phyloP scores from a whole-genome alignment of 1,139 yeast species.

The Blastobotrys raffinosifermentans region DNA sequence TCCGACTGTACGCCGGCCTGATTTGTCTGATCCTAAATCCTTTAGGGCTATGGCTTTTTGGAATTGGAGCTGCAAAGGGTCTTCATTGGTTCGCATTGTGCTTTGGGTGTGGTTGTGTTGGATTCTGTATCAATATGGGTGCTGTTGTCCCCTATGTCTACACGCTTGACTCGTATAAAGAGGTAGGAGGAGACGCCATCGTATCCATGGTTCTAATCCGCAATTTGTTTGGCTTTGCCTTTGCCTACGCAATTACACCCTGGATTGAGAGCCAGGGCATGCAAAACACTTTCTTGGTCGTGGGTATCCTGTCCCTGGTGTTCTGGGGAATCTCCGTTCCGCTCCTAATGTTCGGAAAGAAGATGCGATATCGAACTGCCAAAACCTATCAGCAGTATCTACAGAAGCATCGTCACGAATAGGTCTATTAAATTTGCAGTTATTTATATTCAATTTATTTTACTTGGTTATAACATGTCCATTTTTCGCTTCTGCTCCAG shows the following conservation, averaged over 20 bases:
- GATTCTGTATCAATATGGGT: conserved; percentile 48
- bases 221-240: conserved; percentile 35
- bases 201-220: conserved; percentile 35
- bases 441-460: neutral
- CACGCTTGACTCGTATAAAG: conserved; percentile 49
- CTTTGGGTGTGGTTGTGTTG: conserved; percentile 36
- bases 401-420: too few relatives aligned
- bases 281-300: conserved; percentile 41
- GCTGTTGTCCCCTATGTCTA: conserved; percentile 51
- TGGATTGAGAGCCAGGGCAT: conserved; percentile 41
- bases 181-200: conserved; percentile 48
- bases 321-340: conserved; percentile 40
- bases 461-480: too few relatives aligned
- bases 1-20: conserved; percentile 61
- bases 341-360: conserved; percentile 32
- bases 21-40: conserved; percentile 66
- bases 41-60: conserved; percentile 67
- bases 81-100: conserved; percentile 50
- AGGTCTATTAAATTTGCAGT: too few relatives aligned
- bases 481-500: too few relatives aligned
- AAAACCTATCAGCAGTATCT: conserved; percentile 10
- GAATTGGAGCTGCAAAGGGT: conserved; percentile 63
- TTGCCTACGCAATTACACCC: conserved; percentile 45
- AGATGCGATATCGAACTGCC: conserved; percentile 14
- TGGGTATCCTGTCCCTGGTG: conserved; percentile 39